Conservation (phyloP, 176 grass and related monocot genomes). For the Cenchrus americanus region DNA sequence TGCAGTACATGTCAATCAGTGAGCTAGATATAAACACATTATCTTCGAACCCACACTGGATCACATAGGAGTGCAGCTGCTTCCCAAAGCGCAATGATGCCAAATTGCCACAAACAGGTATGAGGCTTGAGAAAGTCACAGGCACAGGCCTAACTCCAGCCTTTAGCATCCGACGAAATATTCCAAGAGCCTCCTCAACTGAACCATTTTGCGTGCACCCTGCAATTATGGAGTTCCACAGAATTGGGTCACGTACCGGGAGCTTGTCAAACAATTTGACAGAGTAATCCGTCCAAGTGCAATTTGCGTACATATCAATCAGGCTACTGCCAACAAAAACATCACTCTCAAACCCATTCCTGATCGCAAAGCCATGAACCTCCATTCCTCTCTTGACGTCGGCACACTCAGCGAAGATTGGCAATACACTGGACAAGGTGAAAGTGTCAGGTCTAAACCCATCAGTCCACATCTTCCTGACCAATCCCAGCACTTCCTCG, state of each 20-base stretch:
- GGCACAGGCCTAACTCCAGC: conserved; percentile 51
- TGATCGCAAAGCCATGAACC: conserved; percentile 61
- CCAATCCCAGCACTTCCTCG: conserved; percentile 41
- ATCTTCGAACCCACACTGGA: conserved; percentile 46
- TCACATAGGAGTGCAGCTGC: conserved; percentile 63
- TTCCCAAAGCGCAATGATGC: conserved; percentile 58
- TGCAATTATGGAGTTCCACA: conserved; percentile 72
- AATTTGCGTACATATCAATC: conserved; percentile 77
- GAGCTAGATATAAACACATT: conserved; percentile 67
- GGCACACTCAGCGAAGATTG: conserved; percentile 63
- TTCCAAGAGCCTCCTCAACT: conserved; percentile 57
- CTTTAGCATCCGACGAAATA: conserved; percentile 61
- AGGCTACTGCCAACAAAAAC: conserved; percentile 67
- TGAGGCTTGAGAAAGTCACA: conserved; percentile 65
- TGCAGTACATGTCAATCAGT: conserved; percentile 77
- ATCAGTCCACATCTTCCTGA: conserved; percentile 60
- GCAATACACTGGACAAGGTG: conserved; percentile 63
- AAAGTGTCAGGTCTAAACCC: conserved; percentile 64
- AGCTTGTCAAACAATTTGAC: conserved; percentile 55
- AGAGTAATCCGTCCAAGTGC: conserved; percentile 52
- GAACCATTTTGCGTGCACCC: conserved; percentile 65
- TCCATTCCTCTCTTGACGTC: conserved; percentile 60
- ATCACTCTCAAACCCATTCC: conserved; percentile 51
- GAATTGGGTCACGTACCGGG: conserved; percentile 44
- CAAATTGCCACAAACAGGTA: conserved; percentile 63